Evolutionary conservation across 2,329 filamentous ascomycete species (phyloP).

Genomic region (Ceratocystis destructans): DNA sequence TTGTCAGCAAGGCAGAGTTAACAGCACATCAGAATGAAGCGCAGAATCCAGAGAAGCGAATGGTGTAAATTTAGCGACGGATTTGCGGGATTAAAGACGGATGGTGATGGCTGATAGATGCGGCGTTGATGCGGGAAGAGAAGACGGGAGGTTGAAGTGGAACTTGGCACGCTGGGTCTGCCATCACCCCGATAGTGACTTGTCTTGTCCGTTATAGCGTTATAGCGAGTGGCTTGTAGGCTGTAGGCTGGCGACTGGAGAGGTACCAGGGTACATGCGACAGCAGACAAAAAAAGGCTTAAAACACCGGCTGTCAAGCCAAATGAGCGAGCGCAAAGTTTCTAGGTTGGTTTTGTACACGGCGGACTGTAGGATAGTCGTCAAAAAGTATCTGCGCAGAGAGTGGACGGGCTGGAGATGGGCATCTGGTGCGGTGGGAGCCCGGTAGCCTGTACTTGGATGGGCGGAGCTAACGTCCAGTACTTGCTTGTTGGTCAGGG

Average conservation of each 20-base stretch:
- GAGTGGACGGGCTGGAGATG: background rate
- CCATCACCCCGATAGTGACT: constrained; percentile 11
- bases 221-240: background rate
- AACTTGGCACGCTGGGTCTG: constrained; percentile 12
- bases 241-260: background rate
- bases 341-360: background rate
- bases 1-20: constrained; percentile 6
- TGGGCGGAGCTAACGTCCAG: constrained; percentile 5
- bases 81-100: constrained; percentile 25
- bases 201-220: constrained; percentile 9
- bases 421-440: background rate
- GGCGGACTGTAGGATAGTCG: background rate
- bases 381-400: background rate
- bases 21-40: constrained; percentile 18
- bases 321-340: background rate
- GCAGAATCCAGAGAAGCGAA: constrained; percentile 18
- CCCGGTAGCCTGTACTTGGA: constrained; percentile 2
- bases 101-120: constrained; percentile 19
- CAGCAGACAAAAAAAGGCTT: background rate
- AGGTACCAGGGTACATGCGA: constrained; percentile 13
- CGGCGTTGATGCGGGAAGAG: constrained; percentile 38
- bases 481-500: background rate
- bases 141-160: constrained; percentile 42
- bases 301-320: background rate
- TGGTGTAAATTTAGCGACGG: constrained; percentile 28